A percentile compares a stretch with the other conserved stretches of the same genome.
phyloP scores from a whole-genome alignment of 1,284 basidiomycete genomes.

The Pascua sp. region DNA sequence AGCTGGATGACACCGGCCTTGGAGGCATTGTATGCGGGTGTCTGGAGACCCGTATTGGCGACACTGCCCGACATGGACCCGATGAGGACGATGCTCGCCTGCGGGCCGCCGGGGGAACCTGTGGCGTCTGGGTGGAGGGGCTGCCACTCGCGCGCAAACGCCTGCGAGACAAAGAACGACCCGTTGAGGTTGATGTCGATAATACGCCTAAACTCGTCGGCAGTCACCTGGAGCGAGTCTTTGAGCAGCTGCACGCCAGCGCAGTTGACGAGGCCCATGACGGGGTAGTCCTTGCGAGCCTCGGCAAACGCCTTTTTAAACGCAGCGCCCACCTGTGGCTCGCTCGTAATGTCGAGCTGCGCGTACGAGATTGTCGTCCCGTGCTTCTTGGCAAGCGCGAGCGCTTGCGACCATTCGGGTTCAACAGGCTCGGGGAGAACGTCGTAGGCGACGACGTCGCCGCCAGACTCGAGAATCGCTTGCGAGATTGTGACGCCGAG shows the following conservation, averaged over 20 bases:
- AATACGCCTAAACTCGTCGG: conserved; percentile 65
- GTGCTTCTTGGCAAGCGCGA: conserved; percentile 53
- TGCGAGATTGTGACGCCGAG: conserved; percentile 76
- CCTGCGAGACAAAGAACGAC: conserved; percentile 72
- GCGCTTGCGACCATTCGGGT: conserved; percentile 60
- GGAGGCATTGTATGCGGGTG: conserved; percentile 53
- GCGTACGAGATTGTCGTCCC: conserved; percentile 62
- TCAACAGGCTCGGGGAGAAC: conserved; percentile 60
- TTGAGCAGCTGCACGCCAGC: conserved; percentile 66
- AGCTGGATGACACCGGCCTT: conserved; percentile 79
- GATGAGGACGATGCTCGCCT: conserved; percentile 66
- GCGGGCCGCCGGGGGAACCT: not conserved
- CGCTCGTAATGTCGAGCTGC: conserved; percentile 61
- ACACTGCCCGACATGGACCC: conserved; percentile 82
- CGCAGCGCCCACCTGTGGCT: conserved; percentile 58
- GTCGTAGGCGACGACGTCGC: conserved; percentile 72
- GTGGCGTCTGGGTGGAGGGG: conserved; percentile 61
- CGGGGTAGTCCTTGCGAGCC: conserved; percentile 55
- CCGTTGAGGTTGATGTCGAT: conserved; percentile 71
- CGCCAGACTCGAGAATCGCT: conserved; percentile 69
- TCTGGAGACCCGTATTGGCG: conserved; percentile 63
- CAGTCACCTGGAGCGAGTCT: conserved; percentile 66
- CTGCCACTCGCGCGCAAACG: conserved; percentile 72
- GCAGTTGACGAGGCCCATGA: conserved; percentile 58
- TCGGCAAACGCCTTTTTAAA: conserved; percentile 61